Evolutionary conservation across 805 yeast species (phyloP).

Genomic region (Teunomyces atbi): DNA sequence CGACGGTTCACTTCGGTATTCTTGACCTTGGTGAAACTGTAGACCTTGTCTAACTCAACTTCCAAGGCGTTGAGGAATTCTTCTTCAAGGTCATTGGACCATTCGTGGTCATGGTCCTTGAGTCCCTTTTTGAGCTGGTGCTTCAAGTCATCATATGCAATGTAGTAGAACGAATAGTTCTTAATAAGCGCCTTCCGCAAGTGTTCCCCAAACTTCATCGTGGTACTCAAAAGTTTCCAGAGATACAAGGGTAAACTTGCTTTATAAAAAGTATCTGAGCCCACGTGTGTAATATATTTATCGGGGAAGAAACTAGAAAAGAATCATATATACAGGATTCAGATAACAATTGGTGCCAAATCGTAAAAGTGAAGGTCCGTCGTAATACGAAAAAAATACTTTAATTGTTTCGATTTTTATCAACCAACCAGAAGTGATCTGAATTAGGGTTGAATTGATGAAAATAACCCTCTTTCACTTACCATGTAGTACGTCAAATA

Average conservation of each 20-base stretch:
- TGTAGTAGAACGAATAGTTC: slow-evolving; percentile 87
- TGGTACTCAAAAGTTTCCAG: background rate
- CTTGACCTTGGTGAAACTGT: slow-evolving; percentile 85
- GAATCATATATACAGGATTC: background rate
- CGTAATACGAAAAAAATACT: too few relatives aligned
- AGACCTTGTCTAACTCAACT: slow-evolving; percentile 87
- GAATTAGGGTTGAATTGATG: too few relatives aligned
- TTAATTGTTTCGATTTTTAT: too few relatives aligned
- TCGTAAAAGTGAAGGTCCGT: background rate
- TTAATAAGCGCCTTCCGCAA: slow-evolving; percentile 84
- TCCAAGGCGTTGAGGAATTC: slow-evolving; percentile 74
- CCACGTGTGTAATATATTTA: slow-evolving; percentile 3
- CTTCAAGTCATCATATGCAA: slow-evolving; percentile 88
- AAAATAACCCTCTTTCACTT: too few relatives aligned
- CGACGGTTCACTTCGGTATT: slow-evolving; percentile 82
- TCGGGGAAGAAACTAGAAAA: background rate
- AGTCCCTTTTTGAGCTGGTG: slow-evolving; percentile 71
- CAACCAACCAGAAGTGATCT: too few relatives aligned
- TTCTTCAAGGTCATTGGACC: slow-evolving; percentile 83
- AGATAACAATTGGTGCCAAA: background rate
- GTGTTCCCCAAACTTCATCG: slow-evolving; percentile 95
- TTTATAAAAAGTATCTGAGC: background rate
- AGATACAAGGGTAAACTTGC: background rate
- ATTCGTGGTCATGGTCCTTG: slow-evolving; percentile 51
- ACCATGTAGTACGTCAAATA: too few relatives aligned